Conservation (phyloP, 2,329 filamentous ascomycete genomes). For the Periconia sp. region DNA sequence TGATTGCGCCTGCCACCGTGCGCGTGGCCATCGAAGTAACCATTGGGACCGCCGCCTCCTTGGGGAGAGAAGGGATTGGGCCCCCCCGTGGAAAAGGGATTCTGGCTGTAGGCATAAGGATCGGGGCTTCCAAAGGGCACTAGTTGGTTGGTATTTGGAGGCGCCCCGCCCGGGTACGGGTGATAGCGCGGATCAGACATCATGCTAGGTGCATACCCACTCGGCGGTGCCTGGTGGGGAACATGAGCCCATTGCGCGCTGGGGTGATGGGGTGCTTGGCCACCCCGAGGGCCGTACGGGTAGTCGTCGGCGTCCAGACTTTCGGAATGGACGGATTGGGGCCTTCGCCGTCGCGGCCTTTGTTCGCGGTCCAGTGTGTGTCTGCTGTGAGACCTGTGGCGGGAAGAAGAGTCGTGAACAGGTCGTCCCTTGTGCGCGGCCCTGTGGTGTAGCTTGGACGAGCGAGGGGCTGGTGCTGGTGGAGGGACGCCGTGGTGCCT, state of each 20-base stretch:
- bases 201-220: constrained; percentile 46
- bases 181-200: constrained; percentile 44
- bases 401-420: constrained; percentile 38
- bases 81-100: constrained; percentile 32
- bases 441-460: constrained; percentile 48
- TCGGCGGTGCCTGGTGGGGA: constrained; percentile 36
- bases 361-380: constrained; percentile 37
- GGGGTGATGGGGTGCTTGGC: constrained; percentile 42
- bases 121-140: constrained; percentile 44
- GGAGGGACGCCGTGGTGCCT: constrained; percentile 39
- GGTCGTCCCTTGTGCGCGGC: constrained; percentile 45
- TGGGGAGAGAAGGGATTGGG: constrained; percentile 48
- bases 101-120: constrained; percentile 45
- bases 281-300: constrained; percentile 41
- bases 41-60: constrained; percentile 22
- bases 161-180: constrained; percentile 28
- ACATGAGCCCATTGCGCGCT: constrained; percentile 45
- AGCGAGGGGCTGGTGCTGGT: constrained; percentile 42
- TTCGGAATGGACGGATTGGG: constrained; percentile 46
- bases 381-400: constrained; percentile 40
- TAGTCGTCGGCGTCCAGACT: constrained; percentile 53
- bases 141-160: constrained; percentile 32
- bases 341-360: constrained; percentile 38
- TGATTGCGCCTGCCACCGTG: constrained; percentile 25
- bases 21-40: constrained; percentile 45